Conservation (phyloP, 176 grass and related monocot genomes). For the Dactylis glomerata region DNA sequence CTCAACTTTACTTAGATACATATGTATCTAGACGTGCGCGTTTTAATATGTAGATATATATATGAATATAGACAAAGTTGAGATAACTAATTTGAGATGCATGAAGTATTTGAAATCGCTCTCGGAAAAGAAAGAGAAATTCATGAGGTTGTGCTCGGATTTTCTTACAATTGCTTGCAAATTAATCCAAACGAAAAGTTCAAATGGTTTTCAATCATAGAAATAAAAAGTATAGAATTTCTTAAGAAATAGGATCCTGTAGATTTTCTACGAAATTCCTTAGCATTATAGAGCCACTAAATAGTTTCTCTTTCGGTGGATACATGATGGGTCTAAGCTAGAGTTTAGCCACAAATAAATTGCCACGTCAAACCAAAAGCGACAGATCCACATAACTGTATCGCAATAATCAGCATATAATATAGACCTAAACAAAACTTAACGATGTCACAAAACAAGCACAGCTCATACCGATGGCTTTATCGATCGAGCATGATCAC, state of each 20-base stretch:
- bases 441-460: neutral
- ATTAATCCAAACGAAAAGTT: neutral
- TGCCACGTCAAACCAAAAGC: constrained; percentile 19
- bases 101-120: neutral
- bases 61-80: no score
- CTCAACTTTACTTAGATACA: no score
- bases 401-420: constrained; percentile 5
- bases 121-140: neutral
- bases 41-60: no score
- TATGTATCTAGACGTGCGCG: no score
- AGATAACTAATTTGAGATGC: no score
- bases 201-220: neutral
- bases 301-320: neutral
- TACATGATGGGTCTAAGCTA: neutral
- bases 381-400: neutral
- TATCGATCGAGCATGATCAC: neutral
- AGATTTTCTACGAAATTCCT: neutral
- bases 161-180: neutral
- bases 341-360: neutral
- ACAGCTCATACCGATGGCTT: constrained; percentile 25
- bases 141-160: neutral
- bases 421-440: neutral
- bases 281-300: neutral
- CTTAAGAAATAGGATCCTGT: neutral
- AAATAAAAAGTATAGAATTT: neutral